These are phyloP conservation scores for Gracilaria gracilis DNA, from an alignment of 23 red algal species.

Conservation along the genomic window DNA sequence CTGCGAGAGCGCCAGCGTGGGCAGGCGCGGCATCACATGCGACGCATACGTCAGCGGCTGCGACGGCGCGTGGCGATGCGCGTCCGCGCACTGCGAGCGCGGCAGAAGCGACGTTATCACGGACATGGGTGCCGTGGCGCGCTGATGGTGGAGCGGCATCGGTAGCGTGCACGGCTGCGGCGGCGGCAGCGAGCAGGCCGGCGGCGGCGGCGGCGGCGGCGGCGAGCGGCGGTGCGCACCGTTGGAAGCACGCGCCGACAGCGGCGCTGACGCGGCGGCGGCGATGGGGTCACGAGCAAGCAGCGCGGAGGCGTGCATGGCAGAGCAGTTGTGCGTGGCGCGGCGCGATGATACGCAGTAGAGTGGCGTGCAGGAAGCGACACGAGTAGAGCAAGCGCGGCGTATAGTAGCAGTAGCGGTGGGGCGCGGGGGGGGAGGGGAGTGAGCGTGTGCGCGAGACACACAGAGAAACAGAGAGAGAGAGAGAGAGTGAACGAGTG, in stretches of 20 bases:
- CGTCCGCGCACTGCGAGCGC: not conserved
- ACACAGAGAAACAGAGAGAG: no score
- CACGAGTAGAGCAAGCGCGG: constrained; percentile 21
- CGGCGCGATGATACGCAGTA: not conserved
- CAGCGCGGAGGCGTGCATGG: not conserved
- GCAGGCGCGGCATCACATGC: not conserved
- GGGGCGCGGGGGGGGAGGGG: not conserved
- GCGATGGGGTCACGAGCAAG: not conserved
- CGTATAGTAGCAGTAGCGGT: no score
- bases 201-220: no score
- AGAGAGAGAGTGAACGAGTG: constrained; percentile 6
- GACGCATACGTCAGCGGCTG: not conserved
- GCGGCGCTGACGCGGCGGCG: no score
- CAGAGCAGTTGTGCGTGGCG: no score
- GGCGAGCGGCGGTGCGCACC: no score
- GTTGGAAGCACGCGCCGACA: no score
- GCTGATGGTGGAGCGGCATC: not conserved
- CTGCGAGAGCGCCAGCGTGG: no score
- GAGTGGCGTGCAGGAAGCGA: no score
- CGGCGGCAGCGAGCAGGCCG: no score
- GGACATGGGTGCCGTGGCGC: not conserved
- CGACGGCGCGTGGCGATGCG: not conserved
- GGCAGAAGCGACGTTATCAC: not conserved
- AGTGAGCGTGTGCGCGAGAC: no score
- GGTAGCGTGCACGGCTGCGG: not conserved